A percentile compares a stretch with the other conserved stretches of the same genome.
Conservation (phyloP, 2,329 filamentous ascomycete genomes). For the Emericellopsis cladophorae region DNA sequence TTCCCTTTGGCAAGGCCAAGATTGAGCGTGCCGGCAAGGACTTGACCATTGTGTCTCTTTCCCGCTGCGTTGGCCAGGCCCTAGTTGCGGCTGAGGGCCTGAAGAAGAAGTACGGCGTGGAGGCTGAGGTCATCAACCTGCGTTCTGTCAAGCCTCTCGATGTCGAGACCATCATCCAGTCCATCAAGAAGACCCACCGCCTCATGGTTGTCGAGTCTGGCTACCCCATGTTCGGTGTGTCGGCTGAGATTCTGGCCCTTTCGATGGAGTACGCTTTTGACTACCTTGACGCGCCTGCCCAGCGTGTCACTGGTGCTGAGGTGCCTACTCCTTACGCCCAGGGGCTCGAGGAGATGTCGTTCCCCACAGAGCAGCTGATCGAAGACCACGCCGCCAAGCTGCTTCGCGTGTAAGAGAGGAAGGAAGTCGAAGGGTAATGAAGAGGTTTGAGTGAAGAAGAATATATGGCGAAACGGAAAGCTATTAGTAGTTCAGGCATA, state of each 20-base stretch:
- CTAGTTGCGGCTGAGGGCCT: constrained; percentile 79
- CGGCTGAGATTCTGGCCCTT: constrained; percentile 83
- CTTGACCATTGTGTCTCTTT: constrained; percentile 87
- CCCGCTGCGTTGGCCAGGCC: constrained; percentile 88
- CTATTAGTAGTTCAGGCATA: not conserved
- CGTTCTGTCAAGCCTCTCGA: constrained; percentile 95
- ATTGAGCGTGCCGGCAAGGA: constrained; percentile 94
- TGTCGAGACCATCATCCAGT: constrained; percentile 88
- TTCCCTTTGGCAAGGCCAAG: constrained; percentile 98
- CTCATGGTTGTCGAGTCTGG: constrained; percentile 89
- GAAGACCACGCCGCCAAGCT: constrained; percentile 83
- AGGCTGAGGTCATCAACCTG: constrained; percentile 95
- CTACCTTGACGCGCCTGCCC: constrained; percentile 87
- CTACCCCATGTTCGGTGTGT: constrained; percentile 89
- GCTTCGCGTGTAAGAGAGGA: constrained; percentile 51
- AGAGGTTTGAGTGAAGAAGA: not conserved
- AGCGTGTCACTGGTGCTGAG: constrained; percentile 90
- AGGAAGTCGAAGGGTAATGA: not conserved
- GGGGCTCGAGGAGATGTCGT: constrained; percentile 87
- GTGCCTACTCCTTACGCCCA: constrained; percentile 92
- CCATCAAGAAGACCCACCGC: constrained; percentile 95
- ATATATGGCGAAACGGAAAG: not conserved
- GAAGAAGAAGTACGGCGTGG: constrained; percentile 93
- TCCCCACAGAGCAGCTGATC: constrained; percentile 84
- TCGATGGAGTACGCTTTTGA: constrained; percentile 98